Conservation (phyloP, 768 basidiomycete species). For the Boletus edulis region DNA sequence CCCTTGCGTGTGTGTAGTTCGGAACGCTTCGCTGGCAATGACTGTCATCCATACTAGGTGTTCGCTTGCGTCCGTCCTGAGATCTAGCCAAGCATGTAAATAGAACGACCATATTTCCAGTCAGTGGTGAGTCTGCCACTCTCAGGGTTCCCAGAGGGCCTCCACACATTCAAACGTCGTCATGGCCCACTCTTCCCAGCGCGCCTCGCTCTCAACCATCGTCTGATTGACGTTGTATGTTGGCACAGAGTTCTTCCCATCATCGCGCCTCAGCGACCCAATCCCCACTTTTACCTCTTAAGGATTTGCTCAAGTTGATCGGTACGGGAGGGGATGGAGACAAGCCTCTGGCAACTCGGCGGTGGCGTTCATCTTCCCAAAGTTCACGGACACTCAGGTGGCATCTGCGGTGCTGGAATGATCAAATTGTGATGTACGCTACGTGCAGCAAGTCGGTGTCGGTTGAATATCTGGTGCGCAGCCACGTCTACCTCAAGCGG, state of each 20-base stretch:
- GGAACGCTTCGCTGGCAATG: conserved; percentile 45
- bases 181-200: too few relatives aligned
- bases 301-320: conserved; percentile 61
- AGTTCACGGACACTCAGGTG: conserved; percentile 82
- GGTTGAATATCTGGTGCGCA: conserved; percentile 83
- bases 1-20: conserved; percentile 49
- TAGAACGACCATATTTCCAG: too few relatives aligned
- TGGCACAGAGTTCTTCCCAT: conserved; percentile 67
- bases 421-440: conserved; percentile 61
- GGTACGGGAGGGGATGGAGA: conserved; percentile 73
- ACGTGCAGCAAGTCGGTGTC: conserved; percentile 61
- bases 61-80: conserved; percentile 76
- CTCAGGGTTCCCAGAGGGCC: conserved; percentile 16
- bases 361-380: conserved; percentile 93
- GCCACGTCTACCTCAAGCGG: conserved; percentile 82
- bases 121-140: too few relatives aligned
- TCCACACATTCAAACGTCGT: too few relatives aligned
- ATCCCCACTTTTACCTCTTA: conserved; percentile 51
- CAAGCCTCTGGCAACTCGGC: conserved; percentile 65
- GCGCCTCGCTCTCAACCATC: too few relatives aligned
- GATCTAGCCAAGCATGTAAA: conserved; percentile 41
- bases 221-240: conserved; percentile 43
- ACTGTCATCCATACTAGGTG: conserved; percentile 64
- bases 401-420: conserved; percentile 53
- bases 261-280: conserved; percentile 76